Evolutionary conservation across 768 basidiomycete species (phyloP).

Genomic region (Podaxis mareebaensis): DNA sequence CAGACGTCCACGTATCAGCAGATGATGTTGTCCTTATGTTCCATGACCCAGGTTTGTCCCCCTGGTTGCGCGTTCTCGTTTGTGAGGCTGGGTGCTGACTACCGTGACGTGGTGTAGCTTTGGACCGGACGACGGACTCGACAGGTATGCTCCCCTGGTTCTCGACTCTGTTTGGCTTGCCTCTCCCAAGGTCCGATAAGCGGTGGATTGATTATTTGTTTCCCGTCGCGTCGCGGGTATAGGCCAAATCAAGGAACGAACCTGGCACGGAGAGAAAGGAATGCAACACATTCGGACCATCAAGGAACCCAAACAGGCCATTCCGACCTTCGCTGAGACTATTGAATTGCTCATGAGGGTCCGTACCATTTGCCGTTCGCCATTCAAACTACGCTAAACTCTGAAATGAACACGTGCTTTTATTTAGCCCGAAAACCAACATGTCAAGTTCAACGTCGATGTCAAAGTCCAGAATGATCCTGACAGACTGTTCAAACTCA

Average conservation of each 20-base stretch:
- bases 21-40: conserved; percentile 94
- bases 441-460: conserved; percentile 84
- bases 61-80: conserved; percentile 13
- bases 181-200: conserved; percentile 3
- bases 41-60: conserved; percentile 77
- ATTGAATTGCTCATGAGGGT: conserved; percentile 77
- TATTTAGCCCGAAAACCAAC: conserved; percentile 67
- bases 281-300: conserved; percentile 80
- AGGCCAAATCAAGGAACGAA: conserved; percentile 70
- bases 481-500: conserved; percentile 75
- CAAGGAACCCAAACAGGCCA: conserved; percentile 79
- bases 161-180: background rate
- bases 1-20: conserved; percentile 93
- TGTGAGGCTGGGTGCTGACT: conserved; percentile 18
- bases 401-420: background rate
- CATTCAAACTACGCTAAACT: background rate
- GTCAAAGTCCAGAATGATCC: conserved; percentile 95
- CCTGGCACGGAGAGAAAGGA: conserved; percentile 70
- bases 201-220: conserved; percentile 16
- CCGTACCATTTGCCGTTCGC: conserved; percentile 24
- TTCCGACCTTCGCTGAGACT: conserved; percentile 90
- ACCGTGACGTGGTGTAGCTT: conserved; percentile 38
- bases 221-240: conserved; percentile 22
- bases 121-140: conserved; percentile 83
- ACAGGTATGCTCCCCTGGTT: conserved; percentile 42